phyloP scores from a whole-genome alignment of 2,329 filamentous ascomycete genomes.

The Penicillium sp. region DNA sequence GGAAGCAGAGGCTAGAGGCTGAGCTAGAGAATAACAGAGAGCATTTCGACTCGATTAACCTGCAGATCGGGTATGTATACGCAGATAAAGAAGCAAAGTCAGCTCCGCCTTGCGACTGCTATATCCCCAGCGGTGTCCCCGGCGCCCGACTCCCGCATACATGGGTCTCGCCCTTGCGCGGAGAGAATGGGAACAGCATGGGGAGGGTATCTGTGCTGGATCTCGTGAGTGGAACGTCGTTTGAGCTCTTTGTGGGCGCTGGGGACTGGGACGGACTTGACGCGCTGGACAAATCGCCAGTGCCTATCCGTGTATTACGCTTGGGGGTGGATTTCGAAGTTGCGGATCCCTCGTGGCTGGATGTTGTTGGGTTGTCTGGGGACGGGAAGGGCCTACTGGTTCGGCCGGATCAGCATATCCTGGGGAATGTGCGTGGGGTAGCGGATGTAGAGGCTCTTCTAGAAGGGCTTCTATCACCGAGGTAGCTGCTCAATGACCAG shows the following conservation, averaged over 20 bases:
- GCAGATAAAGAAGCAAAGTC: slow-evolving; percentile 53
- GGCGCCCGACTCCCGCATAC: slow-evolving; percentile 66
- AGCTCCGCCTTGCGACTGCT: slow-evolving; percentile 56
- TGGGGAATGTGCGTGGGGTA: background rate
- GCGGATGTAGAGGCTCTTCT: background rate
- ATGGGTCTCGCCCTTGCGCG: slow-evolving; percentile 46
- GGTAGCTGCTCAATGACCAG: no score
- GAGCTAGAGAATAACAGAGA: background rate
- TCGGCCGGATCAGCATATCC: slow-evolving; percentile 9
- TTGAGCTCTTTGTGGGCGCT: background rate
- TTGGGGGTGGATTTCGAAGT: background rate
- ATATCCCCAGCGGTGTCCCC: slow-evolving; percentile 39
- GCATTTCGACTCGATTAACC: slow-evolving; percentile 8
- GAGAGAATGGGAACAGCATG: background rate
- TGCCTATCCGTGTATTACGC: background rate
- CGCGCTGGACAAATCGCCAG: background rate
- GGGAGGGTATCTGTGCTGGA: background rate
- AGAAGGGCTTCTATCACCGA: background rate
- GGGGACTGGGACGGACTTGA: background rate
- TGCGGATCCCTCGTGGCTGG: background rate
- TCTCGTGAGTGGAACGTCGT: background rate
- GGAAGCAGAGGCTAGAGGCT: slow-evolving; percentile 29
- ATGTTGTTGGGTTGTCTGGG: background rate
- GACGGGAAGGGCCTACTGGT: background rate
- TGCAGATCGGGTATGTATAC: slow-evolving; percentile 40